Percentiles rank a stretch among this genome's conserved stretches.
Conservation (phyloP, 495 filamentous ascomycete species). For the Pyrenopolyporus hunteri region DNA sequence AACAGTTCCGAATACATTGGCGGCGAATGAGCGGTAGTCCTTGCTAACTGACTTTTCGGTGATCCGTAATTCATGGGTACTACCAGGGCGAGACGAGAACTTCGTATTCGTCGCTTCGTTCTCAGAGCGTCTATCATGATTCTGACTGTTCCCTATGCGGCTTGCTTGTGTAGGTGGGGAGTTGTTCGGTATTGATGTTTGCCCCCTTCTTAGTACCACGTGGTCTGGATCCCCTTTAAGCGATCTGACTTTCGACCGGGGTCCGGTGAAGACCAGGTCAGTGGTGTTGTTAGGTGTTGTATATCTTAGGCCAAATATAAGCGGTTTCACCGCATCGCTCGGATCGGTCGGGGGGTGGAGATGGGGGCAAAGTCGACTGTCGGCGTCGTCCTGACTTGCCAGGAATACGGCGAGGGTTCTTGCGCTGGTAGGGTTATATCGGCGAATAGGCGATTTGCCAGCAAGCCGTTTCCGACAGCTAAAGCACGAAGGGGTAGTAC, state of each 20-base stretch:
- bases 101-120: slow-evolving; percentile 21
- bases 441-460: slow-evolving; percentile 69
- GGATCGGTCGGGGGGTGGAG: slow-evolving; percentile 45
- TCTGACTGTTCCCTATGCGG: slow-evolving; percentile 27
- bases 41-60: slow-evolving; percentile 62
- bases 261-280: slow-evolving; percentile 2
- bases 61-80: slow-evolving; percentile 30
- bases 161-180: slow-evolving; percentile 3
- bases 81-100: not conserved
- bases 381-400: slow-evolving; percentile 79
- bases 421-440: slow-evolving; percentile 72
- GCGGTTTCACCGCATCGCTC: slow-evolving; percentile 46
- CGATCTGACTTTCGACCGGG: slow-evolving; percentile 6
- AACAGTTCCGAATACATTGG: slow-evolving; percentile 78
- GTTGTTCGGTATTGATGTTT: not conserved
- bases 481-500: slow-evolving; percentile 79
- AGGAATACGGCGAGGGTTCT: slow-evolving; percentile 79
- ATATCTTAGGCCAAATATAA: slow-evolving; percentile 45
- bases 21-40: slow-evolving; percentile 84
- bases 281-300: slow-evolving; percentile 28
- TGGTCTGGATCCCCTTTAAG: slow-evolving; percentile 6
- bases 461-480: slow-evolving; percentile 71
- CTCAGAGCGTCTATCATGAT: slow-evolving; percentile 15
- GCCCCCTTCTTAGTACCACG: slow-evolving; percentile 7
- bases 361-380: slow-evolving; percentile 72